Evolutionary conservation across 2,329 filamentous ascomycete species (phyloP).

Genomic region (Pseudogymnoascus sp.): DNA sequence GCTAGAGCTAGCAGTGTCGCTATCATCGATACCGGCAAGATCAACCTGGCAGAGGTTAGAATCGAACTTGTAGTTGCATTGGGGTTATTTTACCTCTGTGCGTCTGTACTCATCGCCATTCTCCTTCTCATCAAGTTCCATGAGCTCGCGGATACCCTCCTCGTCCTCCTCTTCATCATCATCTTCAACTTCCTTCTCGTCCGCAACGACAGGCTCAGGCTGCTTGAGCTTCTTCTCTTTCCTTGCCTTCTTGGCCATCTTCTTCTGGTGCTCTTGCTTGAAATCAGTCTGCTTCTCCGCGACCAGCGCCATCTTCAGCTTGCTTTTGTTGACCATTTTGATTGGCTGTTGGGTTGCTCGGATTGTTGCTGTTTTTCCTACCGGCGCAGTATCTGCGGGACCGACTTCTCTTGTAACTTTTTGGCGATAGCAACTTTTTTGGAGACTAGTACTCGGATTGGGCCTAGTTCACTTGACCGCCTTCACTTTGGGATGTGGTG

Average conservation of each 20-base stretch:
- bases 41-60: slow-evolving; percentile 36
- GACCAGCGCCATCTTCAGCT: slow-evolving; percentile 45
- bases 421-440: slow-evolving; percentile 9
- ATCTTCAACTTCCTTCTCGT: slow-evolving; percentile 36
- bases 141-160: slow-evolving; percentile 18
- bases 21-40: slow-evolving; percentile 49
- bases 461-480: slow-evolving; percentile 7
- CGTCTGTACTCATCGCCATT: slow-evolving; percentile 33
- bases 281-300: slow-evolving; percentile 48
- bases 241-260: slow-evolving; percentile 30
- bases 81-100: slow-evolving; percentile 29
- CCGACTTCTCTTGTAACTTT: slow-evolving; percentile 8
- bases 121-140: slow-evolving; percentile 28
- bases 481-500: not conserved
- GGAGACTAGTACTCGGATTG: slow-evolving; percentile 9
- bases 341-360: slow-evolving; percentile 6
- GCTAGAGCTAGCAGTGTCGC: slow-evolving; percentile 54
- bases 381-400: slow-evolving; percentile 3
- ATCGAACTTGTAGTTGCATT: slow-evolving; percentile 11
- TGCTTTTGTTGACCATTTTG: slow-evolving; percentile 32
- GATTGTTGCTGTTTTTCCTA: not conserved
- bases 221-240: slow-evolving; percentile 25
- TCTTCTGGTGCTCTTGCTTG: slow-evolving; percentile 35
- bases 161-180: slow-evolving; percentile 29
- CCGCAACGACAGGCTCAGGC: slow-evolving; percentile 29